Base-by-base conservation (phyloP, 2,329 filamentous ascomycete genomes). In the Apiospora rasikravindrae region DNA sequence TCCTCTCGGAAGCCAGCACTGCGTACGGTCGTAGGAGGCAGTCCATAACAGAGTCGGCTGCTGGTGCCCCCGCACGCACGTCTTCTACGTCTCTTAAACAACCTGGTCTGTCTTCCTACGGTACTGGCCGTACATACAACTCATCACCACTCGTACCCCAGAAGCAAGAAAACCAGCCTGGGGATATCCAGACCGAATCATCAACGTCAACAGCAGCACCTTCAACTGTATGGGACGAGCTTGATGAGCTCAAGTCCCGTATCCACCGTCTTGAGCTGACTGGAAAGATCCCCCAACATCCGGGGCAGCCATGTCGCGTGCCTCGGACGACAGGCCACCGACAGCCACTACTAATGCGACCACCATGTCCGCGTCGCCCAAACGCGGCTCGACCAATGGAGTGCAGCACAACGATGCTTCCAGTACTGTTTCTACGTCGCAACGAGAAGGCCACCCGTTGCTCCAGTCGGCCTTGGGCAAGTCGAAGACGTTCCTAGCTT, bases 191-290 rank as follows among this genome's bases (percentile, higher is more conserved):
- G 11, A 95, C 94, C 0, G 94, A 96, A 77, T 98, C 96, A 0
- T 96, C 93, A 0, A 88, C 93, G 45, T 98, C 96, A 0, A 96
- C 94, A 0, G 95, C 92, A 1, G 94, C 94, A 1, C 94, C 95
- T 16, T 97, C 95, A 1, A 98, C 95, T 0, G 94, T 99, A 2
- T 99, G 96, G 96, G 96, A 98, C 80, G 96, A 99, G 82, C 84
- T 99, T 40, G 96, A 98, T 77, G 96, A 98, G 75, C 85, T 99
- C 67, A 98, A 98, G 81, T 96, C 94, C 53, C 91, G 96, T 42
- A 98, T 99, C 77, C 92, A 94, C 77, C 93, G 94, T 73, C 88
- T 99, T 13, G 96, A 98, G 81, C 83, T 97, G 76, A 97, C 94
- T 2, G 95, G 95, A 72, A 98, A 97, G 82, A 85, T 96, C 45